Evolutionary conservation across 352 stramenopile genomes (phyloP).

Genomic region (Phytopythium litorale): DNA sequence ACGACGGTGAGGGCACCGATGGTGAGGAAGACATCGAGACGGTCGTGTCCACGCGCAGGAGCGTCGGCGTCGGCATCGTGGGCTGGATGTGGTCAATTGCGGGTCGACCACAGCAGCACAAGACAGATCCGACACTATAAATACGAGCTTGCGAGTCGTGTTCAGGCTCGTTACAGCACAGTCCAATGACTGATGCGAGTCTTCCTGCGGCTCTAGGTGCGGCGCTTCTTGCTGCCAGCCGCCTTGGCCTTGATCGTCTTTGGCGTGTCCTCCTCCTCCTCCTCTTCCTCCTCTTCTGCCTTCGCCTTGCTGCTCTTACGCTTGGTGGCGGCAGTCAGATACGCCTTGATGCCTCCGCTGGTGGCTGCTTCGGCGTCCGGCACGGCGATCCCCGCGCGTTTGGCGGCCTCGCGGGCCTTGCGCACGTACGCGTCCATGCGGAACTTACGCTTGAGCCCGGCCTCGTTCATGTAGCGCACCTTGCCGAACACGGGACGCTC

Average conservation of each 20-base stretch:
- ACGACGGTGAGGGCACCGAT: not conserved
- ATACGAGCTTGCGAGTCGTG: not conserved
- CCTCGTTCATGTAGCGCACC: constrained; percentile 99
- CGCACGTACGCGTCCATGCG: constrained; percentile 87
- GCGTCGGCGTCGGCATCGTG: constrained; percentile 11
- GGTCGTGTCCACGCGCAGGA: constrained; percentile 6
- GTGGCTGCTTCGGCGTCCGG: not conserved
- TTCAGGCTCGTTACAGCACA: not conserved
- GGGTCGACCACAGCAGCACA: not conserved
- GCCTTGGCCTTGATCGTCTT: constrained; percentile 7
- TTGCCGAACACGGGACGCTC: constrained; percentile 98
- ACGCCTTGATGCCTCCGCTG: constrained; percentile 1
- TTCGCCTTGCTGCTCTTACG: constrained; percentile 1
- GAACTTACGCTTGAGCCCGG: constrained; percentile 98
- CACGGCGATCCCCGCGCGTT: constrained; percentile 7
- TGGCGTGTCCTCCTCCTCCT: constrained; percentile 12
- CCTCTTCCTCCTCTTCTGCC: constrained; percentile 3
- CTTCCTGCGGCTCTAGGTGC: constrained; percentile 8
- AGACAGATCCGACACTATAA: not conserved
- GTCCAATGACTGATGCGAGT: constrained; percentile 1
- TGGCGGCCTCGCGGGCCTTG: constrained; percentile 38
- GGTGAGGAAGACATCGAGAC: not conserved
- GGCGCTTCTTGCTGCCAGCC: constrained; percentile 22
- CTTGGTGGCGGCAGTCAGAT: constrained; percentile 2
- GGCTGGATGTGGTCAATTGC: not conserved